A percentile compares a stretch with the other conserved stretches of the same genome.
These are phyloP conservation scores for Aspergillus panamensis DNA, from an alignment of 495 filamentous ascomycete genomes.

Conservation along the genomic window DNA sequence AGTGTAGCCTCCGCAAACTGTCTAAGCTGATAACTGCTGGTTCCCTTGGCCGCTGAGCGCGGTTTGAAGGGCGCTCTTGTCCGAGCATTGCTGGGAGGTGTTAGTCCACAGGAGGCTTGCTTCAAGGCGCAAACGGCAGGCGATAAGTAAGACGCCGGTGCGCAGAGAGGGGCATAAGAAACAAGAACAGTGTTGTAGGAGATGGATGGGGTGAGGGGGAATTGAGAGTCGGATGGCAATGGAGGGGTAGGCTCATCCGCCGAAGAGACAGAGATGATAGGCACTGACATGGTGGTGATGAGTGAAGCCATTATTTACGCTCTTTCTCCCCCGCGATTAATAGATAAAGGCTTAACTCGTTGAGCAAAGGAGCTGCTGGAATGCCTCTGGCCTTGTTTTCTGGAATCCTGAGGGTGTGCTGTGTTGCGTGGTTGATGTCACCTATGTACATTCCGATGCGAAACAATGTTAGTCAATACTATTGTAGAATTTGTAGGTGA, in stretches of 20 bases:
- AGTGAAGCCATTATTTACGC: constrained; percentile 56
- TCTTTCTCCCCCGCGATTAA: constrained; percentile 3
- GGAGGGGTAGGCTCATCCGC: constrained; percentile 29
- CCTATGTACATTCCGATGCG: constrained; percentile 18
- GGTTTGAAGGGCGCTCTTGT: constrained; percentile 90
- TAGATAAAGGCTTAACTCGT: constrained; percentile 7
- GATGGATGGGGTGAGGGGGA: constrained; percentile 24
- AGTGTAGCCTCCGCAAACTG: constrained; percentile 98
- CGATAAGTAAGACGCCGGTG: constrained; percentile 42
- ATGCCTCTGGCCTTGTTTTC: constrained; percentile 9
- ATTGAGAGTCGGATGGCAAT: constrained; percentile 20
- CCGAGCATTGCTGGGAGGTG: constrained; percentile 74
- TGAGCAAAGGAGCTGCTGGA: constrained; percentile 3
- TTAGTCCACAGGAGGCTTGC: constrained; percentile 40
- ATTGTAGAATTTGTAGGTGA: neutral
- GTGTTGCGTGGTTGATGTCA: constrained; percentile 10
- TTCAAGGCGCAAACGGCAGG: constrained; percentile 42
- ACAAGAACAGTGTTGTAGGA: constrained; percentile 34
- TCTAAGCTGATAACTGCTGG: constrained; percentile 89
- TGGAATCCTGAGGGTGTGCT: neutral
- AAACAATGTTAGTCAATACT: constrained; percentile 4
- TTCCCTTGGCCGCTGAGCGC: constrained; percentile 80
- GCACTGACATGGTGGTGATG: constrained; percentile 69
- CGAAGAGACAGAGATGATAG: constrained; percentile 35
- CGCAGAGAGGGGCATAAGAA: constrained; percentile 30